Percentiles rank a stretch among this genome's conserved stretches.
Evolutionary conservation across 495 filamentous ascomycete genomes (phyloP).

Genomic region (Neohortaea acidophila): DNA sequence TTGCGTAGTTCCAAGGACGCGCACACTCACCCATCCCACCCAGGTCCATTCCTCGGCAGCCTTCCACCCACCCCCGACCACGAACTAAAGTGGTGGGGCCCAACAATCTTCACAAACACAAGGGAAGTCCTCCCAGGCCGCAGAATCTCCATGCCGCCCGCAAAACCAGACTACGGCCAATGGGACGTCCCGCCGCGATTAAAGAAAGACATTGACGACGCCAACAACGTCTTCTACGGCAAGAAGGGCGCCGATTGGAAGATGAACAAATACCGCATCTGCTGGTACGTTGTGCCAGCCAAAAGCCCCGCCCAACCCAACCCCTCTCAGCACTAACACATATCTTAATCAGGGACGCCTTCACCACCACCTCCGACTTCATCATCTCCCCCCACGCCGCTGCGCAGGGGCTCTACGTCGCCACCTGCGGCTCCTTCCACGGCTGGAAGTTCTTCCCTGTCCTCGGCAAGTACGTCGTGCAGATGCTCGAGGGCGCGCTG

Average conservation of each 20-base stretch:
- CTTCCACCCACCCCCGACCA: slow-evolving; percentile 28
- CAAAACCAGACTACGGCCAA: slow-evolving; percentile 29
- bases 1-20: background rate
- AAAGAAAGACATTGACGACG: slow-evolving; percentile 27
- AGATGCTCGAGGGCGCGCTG: slow-evolving; percentile 28
- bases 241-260: slow-evolving; percentile 27
- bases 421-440: slow-evolving; percentile 37
- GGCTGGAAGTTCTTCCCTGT: slow-evolving; percentile 38
- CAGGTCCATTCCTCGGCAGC: slow-evolving; percentile 24
- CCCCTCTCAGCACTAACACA: background rate
- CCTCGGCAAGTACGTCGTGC: slow-evolving; percentile 31
- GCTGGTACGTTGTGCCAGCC: slow-evolving; percentile 25
- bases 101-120: slow-evolving; percentile 38
- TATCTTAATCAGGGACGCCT: slow-evolving; percentile 19
- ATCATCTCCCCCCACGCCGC: slow-evolving; percentile 20
- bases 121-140: slow-evolving; percentile 29
- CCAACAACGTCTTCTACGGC: slow-evolving; percentile 28
- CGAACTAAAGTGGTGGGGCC: slow-evolving; percentile 39
- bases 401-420: slow-evolving; percentile 30
- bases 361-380: slow-evolving; percentile 21
- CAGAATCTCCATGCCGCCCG: slow-evolving; percentile 36
- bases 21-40: no score
- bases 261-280: slow-evolving; percentile 32
- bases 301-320: slow-evolving; percentile 1
- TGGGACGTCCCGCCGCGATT: slow-evolving; percentile 33